phyloP scores from a whole-genome alignment of 257 asterid species.

The Penstemon barbatus region DNA sequence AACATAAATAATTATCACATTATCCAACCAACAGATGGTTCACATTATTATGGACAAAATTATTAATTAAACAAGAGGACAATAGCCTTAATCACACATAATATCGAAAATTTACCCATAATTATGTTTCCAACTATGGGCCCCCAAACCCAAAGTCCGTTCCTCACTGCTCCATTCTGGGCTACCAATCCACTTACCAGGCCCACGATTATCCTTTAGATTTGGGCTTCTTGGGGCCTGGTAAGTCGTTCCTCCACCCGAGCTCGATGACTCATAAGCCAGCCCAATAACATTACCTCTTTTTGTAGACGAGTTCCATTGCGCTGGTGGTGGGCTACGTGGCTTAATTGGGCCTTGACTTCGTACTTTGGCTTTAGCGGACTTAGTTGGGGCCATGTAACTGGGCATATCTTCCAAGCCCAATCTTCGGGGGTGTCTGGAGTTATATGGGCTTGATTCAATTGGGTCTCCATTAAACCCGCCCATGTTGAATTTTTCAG shows the following conservation, averaged over 20 bases:
- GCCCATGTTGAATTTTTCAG: conserved; percentile 27
- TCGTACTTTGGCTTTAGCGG: conserved; percentile 78
- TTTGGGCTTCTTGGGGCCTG: conserved; percentile 74
- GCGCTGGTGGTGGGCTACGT: conserved; percentile 41
- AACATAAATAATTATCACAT: not conserved
- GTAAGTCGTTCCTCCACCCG: conserved; percentile 51
- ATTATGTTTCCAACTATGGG: conserved; percentile 49
- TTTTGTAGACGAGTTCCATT: conserved; percentile 63
- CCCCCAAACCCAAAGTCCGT: conserved; percentile 45
- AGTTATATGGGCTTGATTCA: conserved; percentile 48
- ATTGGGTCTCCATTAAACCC: conserved; percentile 32
- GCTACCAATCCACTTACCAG: conserved; percentile 57
- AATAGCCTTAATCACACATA: conserved; percentile 12
- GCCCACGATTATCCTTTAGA: conserved; percentile 39
- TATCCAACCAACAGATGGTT: conserved; percentile 23
- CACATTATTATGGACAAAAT: conserved; percentile 31
- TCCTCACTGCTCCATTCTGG: conserved; percentile 78
- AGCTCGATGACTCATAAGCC: conserved; percentile 56
- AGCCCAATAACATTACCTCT: conserved; percentile 37
- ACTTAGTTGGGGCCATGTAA: conserved; percentile 87
- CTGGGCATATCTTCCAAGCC: conserved; percentile 52
- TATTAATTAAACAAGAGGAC: not conserved
- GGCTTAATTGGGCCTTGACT: conserved; percentile 46
- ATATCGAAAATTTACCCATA: conserved; percentile 34
- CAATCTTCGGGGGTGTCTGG: conserved; percentile 31